A percentile compares a stretch with the other conserved stretches of the same genome.
phyloP scores from a whole-genome alignment of 1,139 yeast genomes.

The Candida neerlandica region DNA sequence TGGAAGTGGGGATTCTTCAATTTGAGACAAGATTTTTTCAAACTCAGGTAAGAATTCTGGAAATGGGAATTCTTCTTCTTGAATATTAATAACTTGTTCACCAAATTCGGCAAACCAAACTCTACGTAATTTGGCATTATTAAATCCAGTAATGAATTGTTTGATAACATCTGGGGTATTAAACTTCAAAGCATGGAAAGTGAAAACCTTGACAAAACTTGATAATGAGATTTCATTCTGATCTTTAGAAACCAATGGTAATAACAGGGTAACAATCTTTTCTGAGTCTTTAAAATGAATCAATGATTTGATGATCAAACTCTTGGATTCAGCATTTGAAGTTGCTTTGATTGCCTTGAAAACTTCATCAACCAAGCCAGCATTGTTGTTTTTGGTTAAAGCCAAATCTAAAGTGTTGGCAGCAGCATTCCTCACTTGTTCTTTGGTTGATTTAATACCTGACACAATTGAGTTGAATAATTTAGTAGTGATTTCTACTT shows the following conservation, averaged over 20 bases:
- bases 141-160: conserved; percentile 51
- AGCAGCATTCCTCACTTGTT: conserved; percentile 58
- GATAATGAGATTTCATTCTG: conserved; percentile 67
- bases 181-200: conserved; percentile 32
- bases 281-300: conserved; percentile 27
- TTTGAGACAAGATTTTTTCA: conserved; percentile 42
- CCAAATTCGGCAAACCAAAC: conserved; percentile 69
- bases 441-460: conserved; percentile 74
- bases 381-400: conserved; percentile 20
- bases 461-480: conserved; percentile 62
- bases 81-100: conserved; percentile 18
- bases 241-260: conserved; percentile 66
- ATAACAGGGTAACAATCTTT: conserved; percentile 44
- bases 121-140: conserved; percentile 62
- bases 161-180: conserved; percentile 15
- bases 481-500: conserved; percentile 40
- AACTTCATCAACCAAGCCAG: conserved; percentile 49
- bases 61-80: conserved; percentile 1
- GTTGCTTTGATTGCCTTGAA: conserved; percentile 60
- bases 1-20: conserved; percentile 50
- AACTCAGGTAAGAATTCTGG: conserved; percentile 11
- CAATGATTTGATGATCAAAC: conserved; percentile 20
- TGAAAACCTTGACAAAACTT: conserved; percentile 53
- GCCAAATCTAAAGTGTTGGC: conserved; percentile 39
- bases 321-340: conserved; percentile 70